Evolutionary conservation across 805 yeast species (phyloP).

Genomic region (Myxozyma neotropica): DNA sequence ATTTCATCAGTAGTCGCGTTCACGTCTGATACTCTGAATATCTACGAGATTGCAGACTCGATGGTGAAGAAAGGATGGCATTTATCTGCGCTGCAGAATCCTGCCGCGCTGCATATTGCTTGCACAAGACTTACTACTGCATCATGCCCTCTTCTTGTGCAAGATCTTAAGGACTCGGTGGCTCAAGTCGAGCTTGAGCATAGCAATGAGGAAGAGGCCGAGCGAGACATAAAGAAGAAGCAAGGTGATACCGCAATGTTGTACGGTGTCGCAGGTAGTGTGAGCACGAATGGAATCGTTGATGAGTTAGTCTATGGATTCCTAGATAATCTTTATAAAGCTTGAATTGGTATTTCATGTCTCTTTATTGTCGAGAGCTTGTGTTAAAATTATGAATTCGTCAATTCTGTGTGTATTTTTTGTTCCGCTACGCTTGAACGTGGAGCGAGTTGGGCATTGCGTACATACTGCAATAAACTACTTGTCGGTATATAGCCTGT

Average conservation of each 20-base stretch:
- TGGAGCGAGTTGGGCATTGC: background rate
- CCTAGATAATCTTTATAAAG: slow-evolving; percentile 76
- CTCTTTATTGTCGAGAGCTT: background rate
- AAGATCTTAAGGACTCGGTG: slow-evolving; percentile 40
- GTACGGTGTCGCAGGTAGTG: slow-evolving; percentile 95
- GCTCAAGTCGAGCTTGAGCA: slow-evolving; percentile 2
- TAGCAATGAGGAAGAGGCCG: background rate
- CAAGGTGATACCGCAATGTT: slow-evolving; percentile 72
- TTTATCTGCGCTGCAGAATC: slow-evolving; percentile 79
- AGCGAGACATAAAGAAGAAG: slow-evolving; percentile 11
- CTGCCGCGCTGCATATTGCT: slow-evolving; percentile 90
- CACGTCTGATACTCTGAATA: slow-evolving; percentile 59
- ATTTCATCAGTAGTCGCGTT: slow-evolving; percentile 79
- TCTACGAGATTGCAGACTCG: slow-evolving; percentile 78
- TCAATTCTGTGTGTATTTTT: background rate
- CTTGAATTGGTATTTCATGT: background rate
- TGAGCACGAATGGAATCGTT: slow-evolving; percentile 80
- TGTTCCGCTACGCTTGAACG: no score
- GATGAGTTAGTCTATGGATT: slow-evolving; percentile 78
- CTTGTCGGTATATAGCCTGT: no score
- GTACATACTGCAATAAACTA: no score
- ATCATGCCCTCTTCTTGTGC: slow-evolving; percentile 61
- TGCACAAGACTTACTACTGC: slow-evolving; percentile 67
- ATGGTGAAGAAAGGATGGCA: slow-evolving; percentile 79
- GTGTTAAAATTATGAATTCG: background rate